A percentile compares a stretch with the other conserved stretches of the same genome.
Conservation (phyloP, 2,329 filamentous ascomycete genomes). For the Spiromastix sp. region DNA sequence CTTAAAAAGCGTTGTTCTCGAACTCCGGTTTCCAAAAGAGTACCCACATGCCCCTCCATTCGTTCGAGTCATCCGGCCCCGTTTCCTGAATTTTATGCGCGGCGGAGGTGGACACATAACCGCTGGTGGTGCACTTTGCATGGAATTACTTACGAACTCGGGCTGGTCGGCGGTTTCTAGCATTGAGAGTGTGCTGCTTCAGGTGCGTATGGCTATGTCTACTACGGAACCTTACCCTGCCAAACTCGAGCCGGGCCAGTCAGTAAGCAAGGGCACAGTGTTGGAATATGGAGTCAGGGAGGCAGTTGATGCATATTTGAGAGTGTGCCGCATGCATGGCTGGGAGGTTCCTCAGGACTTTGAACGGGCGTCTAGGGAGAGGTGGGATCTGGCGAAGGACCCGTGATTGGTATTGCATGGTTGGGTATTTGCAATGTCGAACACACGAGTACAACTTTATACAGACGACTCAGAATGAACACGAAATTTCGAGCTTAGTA, state of each 20-base stretch:
- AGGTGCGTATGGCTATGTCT: constrained; percentile 67
- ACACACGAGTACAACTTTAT: too few relatives aligned
- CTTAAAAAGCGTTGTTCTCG: constrained; percentile 61
- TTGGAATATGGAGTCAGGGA: constrained; percentile 57
- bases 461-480: too few relatives aligned
- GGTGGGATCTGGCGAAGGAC: background rate
- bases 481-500: too few relatives aligned
- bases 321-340: constrained; percentile 58
- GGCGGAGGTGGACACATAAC: constrained; percentile 86
- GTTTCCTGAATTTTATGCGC: constrained; percentile 58
- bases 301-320: constrained; percentile 61
- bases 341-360: constrained; percentile 63
- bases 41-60: constrained; percentile 77
- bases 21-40: constrained; percentile 67
- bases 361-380: constrained; percentile 16
- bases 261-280: background rate
- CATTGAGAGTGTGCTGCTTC: constrained; percentile 70
- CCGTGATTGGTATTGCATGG: too few relatives aligned
- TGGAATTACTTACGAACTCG: constrained; percentile 72
- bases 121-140: constrained; percentile 69
- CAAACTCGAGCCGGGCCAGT: constrained; percentile 41
- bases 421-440: too few relatives aligned
- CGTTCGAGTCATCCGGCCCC: constrained; percentile 69
- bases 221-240: constrained; percentile 61
- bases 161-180: constrained; percentile 67